A percentile compares a stretch with the other conserved stretches of the same genome.
These are phyloP conservation scores for Colletotrichum siamense DNA, from an alignment of 2,329 filamentous ascomycete genomes.

Conservation along the genomic window DNA sequence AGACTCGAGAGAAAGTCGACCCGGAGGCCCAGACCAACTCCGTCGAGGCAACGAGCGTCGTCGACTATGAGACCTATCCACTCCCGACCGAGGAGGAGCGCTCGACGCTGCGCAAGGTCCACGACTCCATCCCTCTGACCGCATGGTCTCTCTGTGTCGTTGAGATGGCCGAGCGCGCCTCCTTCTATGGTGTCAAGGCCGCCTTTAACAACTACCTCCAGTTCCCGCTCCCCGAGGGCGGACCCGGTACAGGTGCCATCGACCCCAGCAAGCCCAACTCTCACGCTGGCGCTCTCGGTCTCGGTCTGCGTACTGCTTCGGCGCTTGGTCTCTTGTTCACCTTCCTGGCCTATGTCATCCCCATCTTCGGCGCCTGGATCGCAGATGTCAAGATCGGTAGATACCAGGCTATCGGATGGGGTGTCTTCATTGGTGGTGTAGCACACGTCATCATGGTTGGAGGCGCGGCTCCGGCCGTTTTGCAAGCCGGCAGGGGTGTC, in stretches of 20 bases:
- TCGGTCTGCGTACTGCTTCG: constrained; percentile 59
- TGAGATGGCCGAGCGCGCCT: constrained; percentile 66
- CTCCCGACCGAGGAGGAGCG: constrained; percentile 13
- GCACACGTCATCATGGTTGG: constrained; percentile 73
- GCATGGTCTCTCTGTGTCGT: constrained; percentile 64
- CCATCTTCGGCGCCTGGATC: constrained; percentile 59
- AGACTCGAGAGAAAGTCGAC: background rate
- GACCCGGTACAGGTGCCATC: constrained; percentile 51
- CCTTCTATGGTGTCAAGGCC: constrained; percentile 62
- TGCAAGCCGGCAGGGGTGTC: constrained; percentile 51
- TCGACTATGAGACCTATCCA: constrained; percentile 3
- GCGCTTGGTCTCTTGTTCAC: constrained; percentile 60
- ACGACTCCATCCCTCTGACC: constrained; percentile 54
- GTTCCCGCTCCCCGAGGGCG: constrained; percentile 58
- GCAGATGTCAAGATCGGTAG: constrained; percentile 75
- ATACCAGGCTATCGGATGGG: constrained; percentile 74
- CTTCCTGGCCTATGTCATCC: constrained; percentile 63
- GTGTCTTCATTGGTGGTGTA: constrained; percentile 69
- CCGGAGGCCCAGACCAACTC: background rate
- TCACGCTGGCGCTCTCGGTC: constrained; percentile 62
- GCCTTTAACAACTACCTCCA: constrained; percentile 68
- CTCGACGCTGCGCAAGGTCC: constrained; percentile 32
- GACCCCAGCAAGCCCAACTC: constrained; percentile 38
- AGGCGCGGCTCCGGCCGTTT: constrained; percentile 54
- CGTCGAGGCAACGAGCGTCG: background rate